Evolutionary conservation across 306 rosid genomes (phyloP).

Genomic region (Gleditsia sinensis): DNA sequence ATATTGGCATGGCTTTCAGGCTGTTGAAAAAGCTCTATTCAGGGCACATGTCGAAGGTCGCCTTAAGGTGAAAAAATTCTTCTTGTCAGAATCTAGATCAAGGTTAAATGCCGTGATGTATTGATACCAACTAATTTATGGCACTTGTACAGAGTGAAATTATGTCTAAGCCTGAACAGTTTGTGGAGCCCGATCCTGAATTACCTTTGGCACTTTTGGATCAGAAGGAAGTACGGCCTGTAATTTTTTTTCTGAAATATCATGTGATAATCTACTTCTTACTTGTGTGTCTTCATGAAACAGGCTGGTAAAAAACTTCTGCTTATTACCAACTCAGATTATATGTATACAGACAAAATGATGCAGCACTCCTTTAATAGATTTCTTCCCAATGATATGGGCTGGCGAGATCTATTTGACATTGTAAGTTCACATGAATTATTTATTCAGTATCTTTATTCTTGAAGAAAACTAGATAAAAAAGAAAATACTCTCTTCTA

Average conservation of each 20-base stretch:
- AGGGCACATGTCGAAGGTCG: slow-evolving; percentile 99
- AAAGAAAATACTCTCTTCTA: neutral
- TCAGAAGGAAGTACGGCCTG: slow-evolving; percentile 80
- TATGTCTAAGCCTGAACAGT: slow-evolving; percentile 95
- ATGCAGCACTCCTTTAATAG: slow-evolving; percentile 94
- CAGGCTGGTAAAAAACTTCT: slow-evolving; percentile 97
- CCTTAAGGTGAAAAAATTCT: slow-evolving; percentile 67
- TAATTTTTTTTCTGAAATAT: slow-evolving; percentile 2
- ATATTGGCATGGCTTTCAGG: slow-evolving; percentile 63
- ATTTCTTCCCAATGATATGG: slow-evolving; percentile 95
- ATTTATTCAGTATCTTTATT: slow-evolving; percentile 28
- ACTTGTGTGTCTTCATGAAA: slow-evolving; percentile 37
- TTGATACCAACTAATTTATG: slow-evolving; percentile 34
- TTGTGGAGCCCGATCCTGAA: slow-evolving; percentile 92
- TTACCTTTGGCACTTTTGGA: slow-evolving; percentile 92
- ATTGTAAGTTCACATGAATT: slow-evolving; percentile 64
- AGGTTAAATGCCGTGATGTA: slow-evolving; percentile 11
- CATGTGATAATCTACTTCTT: slow-evolving; percentile 30
- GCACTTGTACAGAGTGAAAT: slow-evolving; percentile 81
- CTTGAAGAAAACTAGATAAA: slow-evolving; percentile 14
- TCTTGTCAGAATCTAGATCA: slow-evolving; percentile 5
- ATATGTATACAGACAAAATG: slow-evolving; percentile 91
- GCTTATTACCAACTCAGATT: slow-evolving; percentile 96
- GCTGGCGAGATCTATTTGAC: slow-evolving; percentile 94
- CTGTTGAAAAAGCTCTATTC: slow-evolving; percentile 95